These are phyloP conservation scores for Euphorbia schlechtendalii DNA, from an alignment of 441 rosid genomes.

Conservation along the genomic window DNA sequence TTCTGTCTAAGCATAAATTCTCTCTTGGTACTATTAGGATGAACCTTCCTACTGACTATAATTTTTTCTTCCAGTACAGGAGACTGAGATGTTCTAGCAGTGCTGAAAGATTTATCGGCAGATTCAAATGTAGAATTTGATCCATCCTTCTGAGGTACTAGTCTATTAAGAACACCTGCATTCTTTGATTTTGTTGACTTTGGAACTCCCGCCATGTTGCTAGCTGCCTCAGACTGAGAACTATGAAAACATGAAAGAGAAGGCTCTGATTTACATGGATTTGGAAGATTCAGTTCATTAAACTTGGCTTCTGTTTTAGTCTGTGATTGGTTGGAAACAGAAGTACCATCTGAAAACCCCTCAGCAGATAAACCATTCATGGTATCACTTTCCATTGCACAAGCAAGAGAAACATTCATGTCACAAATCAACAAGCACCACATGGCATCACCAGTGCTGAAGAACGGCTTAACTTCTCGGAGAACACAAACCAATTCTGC, in stretches of 20 bases:
- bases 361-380: slow-evolving; percentile 39
- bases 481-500: slow-evolving; percentile 82
- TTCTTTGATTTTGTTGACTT: slow-evolving; percentile 40
- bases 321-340: slow-evolving; percentile 27
- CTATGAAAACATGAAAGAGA: slow-evolving; percentile 35
- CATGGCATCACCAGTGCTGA: slow-evolving; percentile 93
- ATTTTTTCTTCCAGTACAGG: slow-evolving; percentile 53
- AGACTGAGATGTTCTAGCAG: slow-evolving; percentile 43
- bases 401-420: slow-evolving; percentile 92
- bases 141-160: slow-evolving; percentile 44
- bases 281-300: slow-evolving; percentile 40
- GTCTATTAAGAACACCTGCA: slow-evolving; percentile 31
- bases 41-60: slow-evolving; percentile 52
- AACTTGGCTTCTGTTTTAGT: slow-evolving; percentile 30
- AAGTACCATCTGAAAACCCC: slow-evolving; percentile 29
- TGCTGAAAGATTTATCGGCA: slow-evolving; percentile 38
- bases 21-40: slow-evolving; percentile 50
- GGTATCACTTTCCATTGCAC: slow-evolving; percentile 74
- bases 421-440: slow-evolving; percentile 93
- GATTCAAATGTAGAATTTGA: slow-evolving; percentile 32
- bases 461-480: slow-evolving; percentile 73
- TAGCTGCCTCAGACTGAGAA: slow-evolving; percentile 38
- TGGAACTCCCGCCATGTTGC: slow-evolving; percentile 27
- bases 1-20: slow-evolving; percentile 70
- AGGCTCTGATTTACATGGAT: slow-evolving; percentile 36